Evolutionary conservation across 164 flowering plant genomes (phyloP), one percentile per base, ranked within the genome.

Genomic region (Vitis amurensis): DNA sequence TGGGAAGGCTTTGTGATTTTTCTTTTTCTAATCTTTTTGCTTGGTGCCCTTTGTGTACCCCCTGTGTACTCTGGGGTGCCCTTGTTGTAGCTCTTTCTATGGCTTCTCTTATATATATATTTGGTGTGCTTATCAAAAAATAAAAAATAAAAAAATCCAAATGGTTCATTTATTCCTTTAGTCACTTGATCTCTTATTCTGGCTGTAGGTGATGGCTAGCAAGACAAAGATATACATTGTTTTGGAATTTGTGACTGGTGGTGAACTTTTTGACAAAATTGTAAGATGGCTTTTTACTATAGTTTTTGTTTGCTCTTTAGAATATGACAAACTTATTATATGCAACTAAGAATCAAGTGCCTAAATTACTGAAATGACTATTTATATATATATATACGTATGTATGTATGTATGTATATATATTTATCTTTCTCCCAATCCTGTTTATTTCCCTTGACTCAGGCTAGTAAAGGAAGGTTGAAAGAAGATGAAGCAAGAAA

Each of bases 401-500:
- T 0, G 23, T 19, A 19, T 19, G 23, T 19, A 19, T 19, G 23
- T 19, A 19, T 19, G 23, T 31, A 10, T 48, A 5, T 67, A 1
- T 59, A 10, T 63, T 13, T 12, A 61, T 62, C 12, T 67, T 66
- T 50, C 23, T 12, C 12, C 44, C 44, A 37, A 50, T 69, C 56
- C 29, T 44, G 13, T 23, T 58, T 3, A 55, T 72, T 62, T 31
- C 6, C 12, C 9, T 65, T 67, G 55, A 50, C 29, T 29, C 78
- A 93, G 98, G 86, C 91, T 67, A 80, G 85, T 68, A 85, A 77
- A 68, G 97, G 97, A 59, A 90, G 96, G 76, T 70, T 93, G 77
- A 89, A 86, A 76, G 99, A 95, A 81, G 97, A 93, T 79, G 99
- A 95, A 73, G 97, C 96, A 17, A 88, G 98, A 71, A 91, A 82